phyloP scores from a whole-genome alignment of 305 asterid genomes.

The Withania somnifera region DNA sequence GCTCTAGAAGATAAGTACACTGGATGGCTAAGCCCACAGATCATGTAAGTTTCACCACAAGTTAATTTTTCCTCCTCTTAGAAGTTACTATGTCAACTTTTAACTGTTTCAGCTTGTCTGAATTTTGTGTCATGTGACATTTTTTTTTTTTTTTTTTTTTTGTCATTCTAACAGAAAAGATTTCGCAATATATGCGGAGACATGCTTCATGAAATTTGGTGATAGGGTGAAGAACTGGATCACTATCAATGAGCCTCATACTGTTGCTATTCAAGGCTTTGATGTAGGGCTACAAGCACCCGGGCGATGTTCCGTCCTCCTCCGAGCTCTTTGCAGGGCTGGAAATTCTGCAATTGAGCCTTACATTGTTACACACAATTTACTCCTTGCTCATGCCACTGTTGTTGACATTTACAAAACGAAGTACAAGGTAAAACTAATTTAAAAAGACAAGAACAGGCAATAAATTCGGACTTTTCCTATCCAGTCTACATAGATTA shows the following conservation, averaged over 20 bases:
- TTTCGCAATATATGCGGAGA: conserved; percentile 51
- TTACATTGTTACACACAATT: conserved; percentile 58
- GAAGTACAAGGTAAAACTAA: conserved; percentile 40
- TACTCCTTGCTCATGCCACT: conserved; percentile 61
- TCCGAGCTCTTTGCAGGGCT: conserved; percentile 26
- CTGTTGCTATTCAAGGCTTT: conserved; percentile 60
- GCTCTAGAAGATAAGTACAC: conserved; percentile 43
- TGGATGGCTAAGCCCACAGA: conserved; percentile 52
- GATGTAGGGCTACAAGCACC: conserved; percentile 82
- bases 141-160: too few relatives aligned
- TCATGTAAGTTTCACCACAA: conserved; percentile 29
- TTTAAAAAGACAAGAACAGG: neutral
- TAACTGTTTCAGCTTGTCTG: neutral
- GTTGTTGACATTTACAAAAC: conserved; percentile 47
- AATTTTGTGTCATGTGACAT: neutral
- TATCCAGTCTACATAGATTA: neutral
- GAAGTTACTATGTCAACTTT: neutral
- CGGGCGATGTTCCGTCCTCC: conserved; percentile 50
- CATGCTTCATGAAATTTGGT: conserved; percentile 71
- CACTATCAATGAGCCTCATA: conserved; percentile 88
- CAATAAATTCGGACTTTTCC: neutral
- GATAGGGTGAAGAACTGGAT: conserved; percentile 92
- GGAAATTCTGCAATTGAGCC: conserved; percentile 88
- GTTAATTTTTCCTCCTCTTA: neutral
- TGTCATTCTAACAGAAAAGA: conserved; percentile 34